These are phyloP conservation scores for Leishmania tarentolae DNA, from an alignment of 208 protist species.

Conservation along the genomic window DNA sequence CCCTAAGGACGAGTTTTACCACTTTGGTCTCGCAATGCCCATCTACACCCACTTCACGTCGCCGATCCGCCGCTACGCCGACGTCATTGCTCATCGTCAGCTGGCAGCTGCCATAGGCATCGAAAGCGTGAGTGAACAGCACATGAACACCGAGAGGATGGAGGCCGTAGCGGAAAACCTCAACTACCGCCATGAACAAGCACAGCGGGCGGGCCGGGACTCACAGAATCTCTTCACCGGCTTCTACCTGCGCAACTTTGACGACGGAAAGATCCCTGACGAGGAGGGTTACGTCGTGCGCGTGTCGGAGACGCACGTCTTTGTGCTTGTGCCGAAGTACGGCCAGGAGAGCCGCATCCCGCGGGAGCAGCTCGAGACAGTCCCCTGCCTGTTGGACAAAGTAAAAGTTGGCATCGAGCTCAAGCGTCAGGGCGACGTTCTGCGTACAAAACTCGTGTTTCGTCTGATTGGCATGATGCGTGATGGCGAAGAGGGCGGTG, in stretches of 20 bases:
- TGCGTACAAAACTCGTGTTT: conserved; percentile 80
- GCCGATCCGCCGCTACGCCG: conserved; percentile 95
- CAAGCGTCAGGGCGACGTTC: conserved; percentile 68
- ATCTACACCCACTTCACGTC: conserved; percentile 97
- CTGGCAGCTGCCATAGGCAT: conserved; percentile 86
- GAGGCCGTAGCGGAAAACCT: conserved; percentile 82
- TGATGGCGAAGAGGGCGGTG: conserved; percentile 46
- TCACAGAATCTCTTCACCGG: conserved; percentile 93
- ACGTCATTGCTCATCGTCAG: conserved; percentile 95
- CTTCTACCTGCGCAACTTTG: conserved; percentile 88
- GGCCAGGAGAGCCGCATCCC: conserved; percentile 87
- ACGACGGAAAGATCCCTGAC: conserved; percentile 59
- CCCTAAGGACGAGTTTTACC: conserved; percentile 84
- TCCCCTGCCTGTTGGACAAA: conserved; percentile 81
- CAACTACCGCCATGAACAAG: conserved; percentile 93
- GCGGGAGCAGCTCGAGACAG: conserved; percentile 60
- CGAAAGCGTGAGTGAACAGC: conserved; percentile 26
- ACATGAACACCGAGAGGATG: conserved; percentile 77
- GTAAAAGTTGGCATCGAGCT: conserved; percentile 79
- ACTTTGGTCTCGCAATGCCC: conserved; percentile 94
- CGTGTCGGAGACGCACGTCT: conserved; percentile 80
- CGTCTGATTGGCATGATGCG: conserved; percentile 70
- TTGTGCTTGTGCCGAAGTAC: conserved; percentile 90
- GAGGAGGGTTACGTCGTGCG: conserved; percentile 89
- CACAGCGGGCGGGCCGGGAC: conserved; percentile 90